phyloP scores from a whole-genome alignment of 2,329 filamentous ascomycete species.

The Blumeria hordei region DNA sequence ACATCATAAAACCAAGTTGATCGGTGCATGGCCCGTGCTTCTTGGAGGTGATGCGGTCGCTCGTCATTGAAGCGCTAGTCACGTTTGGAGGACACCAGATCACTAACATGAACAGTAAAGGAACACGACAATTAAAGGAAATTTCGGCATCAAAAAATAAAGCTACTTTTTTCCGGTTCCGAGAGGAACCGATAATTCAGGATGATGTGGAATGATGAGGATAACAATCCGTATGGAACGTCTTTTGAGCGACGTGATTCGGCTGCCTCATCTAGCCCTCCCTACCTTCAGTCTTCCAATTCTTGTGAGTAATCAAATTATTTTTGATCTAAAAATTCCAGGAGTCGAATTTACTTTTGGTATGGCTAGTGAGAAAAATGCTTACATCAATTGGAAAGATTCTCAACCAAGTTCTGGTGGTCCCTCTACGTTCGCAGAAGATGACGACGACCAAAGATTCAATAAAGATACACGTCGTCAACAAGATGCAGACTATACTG shows the following conservation, averaged over 20 bases:
- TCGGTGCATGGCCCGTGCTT: not conserved
- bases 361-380: conserved; percentile 4
- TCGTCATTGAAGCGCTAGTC: not conserved
- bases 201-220: conserved; percentile 93
- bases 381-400: conserved; percentile 22
- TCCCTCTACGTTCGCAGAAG: conserved; percentile 28
- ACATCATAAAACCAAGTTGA: no score
- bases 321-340: not conserved
- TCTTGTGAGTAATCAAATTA: conserved; percentile 22
- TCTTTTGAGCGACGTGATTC: conserved; percentile 78
- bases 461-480: conserved; percentile 6
- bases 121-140: not conserved
- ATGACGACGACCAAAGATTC: conserved; percentile 33
- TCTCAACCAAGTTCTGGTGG: conserved; percentile 28
- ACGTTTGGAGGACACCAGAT: not conserved
- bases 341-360: conserved; percentile 2
- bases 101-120: not conserved
- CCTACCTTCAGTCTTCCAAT: conserved; percentile 30
- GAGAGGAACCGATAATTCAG: no score
- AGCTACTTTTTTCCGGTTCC: not conserved
- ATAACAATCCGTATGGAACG: conserved; percentile 87
- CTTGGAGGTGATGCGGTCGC: not conserved
- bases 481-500: conserved; percentile 16
- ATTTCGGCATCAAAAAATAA: not conserved
- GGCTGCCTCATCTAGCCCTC: conserved; percentile 41